Conservation (phyloP, 345 rosid species). For the Linum tenue region DNA sequence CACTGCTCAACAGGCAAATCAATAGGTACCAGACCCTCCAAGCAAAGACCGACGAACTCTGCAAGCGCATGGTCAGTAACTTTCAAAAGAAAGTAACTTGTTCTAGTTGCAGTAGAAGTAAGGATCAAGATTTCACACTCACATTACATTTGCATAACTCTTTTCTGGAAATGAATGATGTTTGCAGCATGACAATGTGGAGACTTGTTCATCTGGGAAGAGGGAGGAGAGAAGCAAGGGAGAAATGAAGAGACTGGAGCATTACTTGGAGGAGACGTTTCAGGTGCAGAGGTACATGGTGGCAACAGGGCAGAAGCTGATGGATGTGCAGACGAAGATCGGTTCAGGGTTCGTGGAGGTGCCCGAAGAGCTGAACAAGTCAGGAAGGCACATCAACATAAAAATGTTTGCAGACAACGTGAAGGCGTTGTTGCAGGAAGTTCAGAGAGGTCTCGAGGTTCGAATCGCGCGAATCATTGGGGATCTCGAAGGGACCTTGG, state of each 20-base stretch:
- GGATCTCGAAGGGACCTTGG: slow-evolving; percentile 78
- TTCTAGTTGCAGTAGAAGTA: neutral
- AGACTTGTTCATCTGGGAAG: slow-evolving; percentile 22
- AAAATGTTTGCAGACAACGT: slow-evolving; percentile 57
- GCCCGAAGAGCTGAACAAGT: slow-evolving; percentile 35
- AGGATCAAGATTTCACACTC: slow-evolving; percentile 4
- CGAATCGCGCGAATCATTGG: slow-evolving; percentile 80
- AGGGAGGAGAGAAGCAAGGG: slow-evolving; percentile 25
- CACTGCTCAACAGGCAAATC: slow-evolving; percentile 69
- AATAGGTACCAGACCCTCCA: slow-evolving; percentile 81
- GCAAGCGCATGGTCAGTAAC: slow-evolving; percentile 70
- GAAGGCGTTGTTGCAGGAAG: slow-evolving; percentile 57
- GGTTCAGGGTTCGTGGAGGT: slow-evolving; percentile 39
- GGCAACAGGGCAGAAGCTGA: slow-evolving; percentile 71
- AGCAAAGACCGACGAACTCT: slow-evolving; percentile 72
- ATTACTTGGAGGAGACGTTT: slow-evolving; percentile 75
- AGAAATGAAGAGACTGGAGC: slow-evolving; percentile 49
- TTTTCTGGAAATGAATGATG: neutral
- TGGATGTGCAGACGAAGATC: slow-evolving; percentile 69
- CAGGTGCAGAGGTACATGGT: slow-evolving; percentile 81
- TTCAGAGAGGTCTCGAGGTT: slow-evolving; percentile 87
- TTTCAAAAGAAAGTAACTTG: slow-evolving; percentile 4
- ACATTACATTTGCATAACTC: neutral
- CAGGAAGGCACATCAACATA: slow-evolving; percentile 44
- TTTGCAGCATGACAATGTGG: slow-evolving; percentile 50